Evolutionary conservation across 768 basidiomycete genomes (phyloP).

Genomic region (Boletus coccyginus): DNA sequence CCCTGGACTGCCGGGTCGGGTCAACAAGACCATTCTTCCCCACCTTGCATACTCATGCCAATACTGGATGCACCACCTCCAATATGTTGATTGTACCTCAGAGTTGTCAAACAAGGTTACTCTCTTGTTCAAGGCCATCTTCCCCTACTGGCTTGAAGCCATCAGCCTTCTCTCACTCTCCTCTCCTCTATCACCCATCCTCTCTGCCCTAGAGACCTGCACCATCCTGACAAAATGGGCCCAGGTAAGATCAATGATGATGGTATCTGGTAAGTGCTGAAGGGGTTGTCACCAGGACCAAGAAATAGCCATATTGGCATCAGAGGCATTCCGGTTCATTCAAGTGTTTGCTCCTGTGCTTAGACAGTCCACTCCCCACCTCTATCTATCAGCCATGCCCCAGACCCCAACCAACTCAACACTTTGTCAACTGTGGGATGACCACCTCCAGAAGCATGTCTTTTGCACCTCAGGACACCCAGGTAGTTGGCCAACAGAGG

Average conservation of each 20-base stretch:
- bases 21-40: background rate
- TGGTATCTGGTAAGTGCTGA: too few species aligned
- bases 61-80: too few species aligned
- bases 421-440: background rate
- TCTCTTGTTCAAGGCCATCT: constrained; percentile 19
- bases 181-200: background rate
- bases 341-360: background rate
- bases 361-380: background rate
- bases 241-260: background rate
- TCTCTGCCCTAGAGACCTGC: background rate
- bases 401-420: constrained; percentile 1
- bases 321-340: constrained; percentile 1
- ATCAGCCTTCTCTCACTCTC: constrained; percentile 22
- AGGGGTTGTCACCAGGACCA: background rate
- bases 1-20: background rate
- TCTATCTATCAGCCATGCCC: background rate
- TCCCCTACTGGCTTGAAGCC: constrained; percentile 41
- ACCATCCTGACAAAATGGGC: background rate
- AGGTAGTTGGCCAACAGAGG: background rate
- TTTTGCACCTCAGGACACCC: background rate
- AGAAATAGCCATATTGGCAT: background rate
- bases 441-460: background rate
- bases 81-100: too few species aligned
- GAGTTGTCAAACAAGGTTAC: background rate
- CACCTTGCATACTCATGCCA: too few species aligned